phyloP scores from a whole-genome alignment of 148 eudicot genomes.

The Agrostemma githago region DNA sequence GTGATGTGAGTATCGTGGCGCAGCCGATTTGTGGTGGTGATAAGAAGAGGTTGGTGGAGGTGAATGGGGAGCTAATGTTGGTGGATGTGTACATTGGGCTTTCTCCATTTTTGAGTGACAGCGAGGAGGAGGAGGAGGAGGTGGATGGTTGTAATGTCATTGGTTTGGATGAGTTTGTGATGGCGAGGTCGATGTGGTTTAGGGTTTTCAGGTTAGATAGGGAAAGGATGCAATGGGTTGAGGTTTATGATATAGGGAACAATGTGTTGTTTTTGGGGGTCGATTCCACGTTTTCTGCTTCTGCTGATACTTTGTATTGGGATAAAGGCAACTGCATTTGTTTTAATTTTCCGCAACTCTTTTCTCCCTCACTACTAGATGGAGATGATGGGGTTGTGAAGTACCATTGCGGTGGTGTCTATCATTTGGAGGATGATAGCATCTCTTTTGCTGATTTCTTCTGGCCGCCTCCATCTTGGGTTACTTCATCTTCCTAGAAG shows the following conservation, averaged over 20 bases:
- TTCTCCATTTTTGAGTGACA: slow-evolving; percentile 29
- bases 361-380: slow-evolving; percentile 8
- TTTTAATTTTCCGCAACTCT: slow-evolving; percentile 36
- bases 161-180: slow-evolving; percentile 36
- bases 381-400: slow-evolving; percentile 34
- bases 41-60: slow-evolving; percentile 57
- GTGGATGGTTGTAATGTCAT: slow-evolving; percentile 8
- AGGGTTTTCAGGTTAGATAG: slow-evolving; percentile 60
- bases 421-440: slow-evolving; percentile 23
- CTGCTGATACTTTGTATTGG: slow-evolving; percentile 36
- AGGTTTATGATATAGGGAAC: slow-evolving; percentile 55
- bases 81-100: slow-evolving; percentile 65
- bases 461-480: slow-evolving; percentile 29
- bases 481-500: slow-evolving; percentile 17
- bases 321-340: slow-evolving; percentile 56
- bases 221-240: slow-evolving; percentile 44
- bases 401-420: slow-evolving; percentile 21
- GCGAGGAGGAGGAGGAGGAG: slow-evolving; percentile 44
- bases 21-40: slow-evolving; percentile 64
- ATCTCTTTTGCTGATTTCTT: slow-evolving; percentile 12
- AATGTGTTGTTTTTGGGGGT: slow-evolving; percentile 62
- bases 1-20: slow-evolving; percentile 35
- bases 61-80: slow-evolving; percentile 48
- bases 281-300: slow-evolving; percentile 60
- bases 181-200: slow-evolving; percentile 50